Conservation (phyloP, 2,329 filamentous ascomycete genomes). For the Exutisphaerella laricina region DNA sequence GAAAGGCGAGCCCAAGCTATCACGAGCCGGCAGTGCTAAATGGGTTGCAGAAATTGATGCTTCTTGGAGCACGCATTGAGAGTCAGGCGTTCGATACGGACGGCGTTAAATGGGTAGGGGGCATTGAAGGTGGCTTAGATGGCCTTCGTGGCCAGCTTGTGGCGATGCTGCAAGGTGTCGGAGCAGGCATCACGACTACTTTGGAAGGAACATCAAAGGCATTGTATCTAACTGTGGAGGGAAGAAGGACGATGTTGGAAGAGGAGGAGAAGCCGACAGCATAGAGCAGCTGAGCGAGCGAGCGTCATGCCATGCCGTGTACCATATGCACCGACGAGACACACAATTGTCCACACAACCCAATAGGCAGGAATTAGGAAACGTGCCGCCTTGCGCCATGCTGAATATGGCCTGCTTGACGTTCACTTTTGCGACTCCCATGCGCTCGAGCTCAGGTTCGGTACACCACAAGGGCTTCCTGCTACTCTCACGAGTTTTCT, state of each 20-base stretch:
- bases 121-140: slow-evolving; percentile 75
- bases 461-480: too few species aligned
- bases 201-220: slow-evolving; percentile 75
- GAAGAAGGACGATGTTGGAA: slow-evolving; percentile 72
- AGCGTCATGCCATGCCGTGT: not conserved
- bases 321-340: not conserved
- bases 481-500: too few species aligned
- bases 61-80: slow-evolving; percentile 83
- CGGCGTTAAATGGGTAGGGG: slow-evolving; percentile 64
- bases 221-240: slow-evolving; percentile 83
- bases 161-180: slow-evolving; percentile 70
- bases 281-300: slow-evolving; percentile 1
- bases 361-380: not conserved
- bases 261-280: slow-evolving; percentile 50
- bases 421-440: not conserved
- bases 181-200: slow-evolving; percentile 68
- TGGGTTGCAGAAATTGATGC: slow-evolving; percentile 77
- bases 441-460: not conserved
- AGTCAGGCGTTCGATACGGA: slow-evolving; percentile 74
- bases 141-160: slow-evolving; percentile 78
- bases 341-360: too few species aligned
- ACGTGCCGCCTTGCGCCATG: not conserved
- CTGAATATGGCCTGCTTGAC: not conserved
- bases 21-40: slow-evolving; percentile 73
- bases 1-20: slow-evolving; percentile 71